Percentiles rank a stretch among this genome's conserved stretches.
Evolutionary conservation across 1,284 basidiomycete species (phyloP).

Genomic region (Ceratobasidium sp.): DNA sequence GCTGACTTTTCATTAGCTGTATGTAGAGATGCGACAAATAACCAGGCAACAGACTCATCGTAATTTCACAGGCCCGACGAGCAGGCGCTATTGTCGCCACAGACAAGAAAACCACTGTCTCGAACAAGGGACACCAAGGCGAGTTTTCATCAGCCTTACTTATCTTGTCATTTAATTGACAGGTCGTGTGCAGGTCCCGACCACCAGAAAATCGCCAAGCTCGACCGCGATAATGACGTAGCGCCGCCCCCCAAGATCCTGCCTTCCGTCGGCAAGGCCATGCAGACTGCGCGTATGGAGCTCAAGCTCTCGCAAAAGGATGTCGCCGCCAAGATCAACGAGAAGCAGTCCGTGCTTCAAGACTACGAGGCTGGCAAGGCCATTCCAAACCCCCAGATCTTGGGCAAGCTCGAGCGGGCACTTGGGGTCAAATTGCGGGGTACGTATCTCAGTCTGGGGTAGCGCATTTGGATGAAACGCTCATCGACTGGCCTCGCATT

Average conservation of each 20-base stretch:
- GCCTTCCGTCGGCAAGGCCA: conserved; percentile 85
- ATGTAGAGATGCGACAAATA: conserved; percentile 46
- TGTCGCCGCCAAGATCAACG: conserved; percentile 90
- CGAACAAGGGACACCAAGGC: conserved; percentile 79
- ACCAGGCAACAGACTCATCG: not conserved
- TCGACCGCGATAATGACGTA: conserved; percentile 95
- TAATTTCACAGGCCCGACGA: conserved; percentile 64
- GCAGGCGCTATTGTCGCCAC: conserved; percentile 74
- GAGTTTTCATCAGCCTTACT: conserved; percentile 45
- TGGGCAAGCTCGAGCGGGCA: conserved; percentile 89
- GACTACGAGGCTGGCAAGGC: conserved; percentile 93
- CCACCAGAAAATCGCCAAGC: conserved; percentile 91
- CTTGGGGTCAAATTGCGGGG: conserved; percentile 94
- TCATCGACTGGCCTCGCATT: conserved; percentile 32
- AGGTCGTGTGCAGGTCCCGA: conserved; percentile 70
- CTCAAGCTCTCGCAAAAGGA: conserved; percentile 90
- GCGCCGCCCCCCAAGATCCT: conserved; percentile 90
- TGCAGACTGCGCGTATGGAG: conserved; percentile 81
- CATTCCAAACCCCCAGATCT: conserved; percentile 87
- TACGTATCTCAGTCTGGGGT: conserved; percentile 49
- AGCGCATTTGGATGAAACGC: conserved; percentile 13
- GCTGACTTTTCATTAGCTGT: conserved; percentile 55
- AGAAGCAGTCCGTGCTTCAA: conserved; percentile 85
- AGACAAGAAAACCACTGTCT: conserved; percentile 75
- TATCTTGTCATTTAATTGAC: not conserved